Base-by-base conservation (phyloP, 2,329 filamentous ascomycete species). In the Teratosphaeria nubilosa region DNA sequence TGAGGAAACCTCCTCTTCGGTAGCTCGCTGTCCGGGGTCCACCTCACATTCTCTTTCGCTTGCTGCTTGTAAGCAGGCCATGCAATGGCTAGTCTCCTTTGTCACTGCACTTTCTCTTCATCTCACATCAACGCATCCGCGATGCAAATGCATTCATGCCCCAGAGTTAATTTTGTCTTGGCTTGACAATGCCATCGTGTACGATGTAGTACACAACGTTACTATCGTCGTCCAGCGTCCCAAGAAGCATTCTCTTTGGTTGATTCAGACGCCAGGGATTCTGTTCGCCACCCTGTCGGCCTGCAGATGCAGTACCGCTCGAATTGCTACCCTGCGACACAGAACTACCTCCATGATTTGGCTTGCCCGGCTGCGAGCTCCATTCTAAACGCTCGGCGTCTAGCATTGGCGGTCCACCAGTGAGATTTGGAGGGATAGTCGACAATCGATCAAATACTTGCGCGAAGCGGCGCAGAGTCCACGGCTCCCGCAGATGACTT, bases 141-240 rank as follows among this genome's bases (percentile, higher is more conserved):
- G 22, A 48, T 16, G n/a, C 41, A 48, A 48, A 20, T 20, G 16
- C 16, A 20, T 16, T 20, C 20, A 11, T 48, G 41, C 20, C 41
- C 20, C 24, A 11, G 9, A 20, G 13, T 80, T 75, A 92, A 70
- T 94, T 94, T 72, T 92, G 89, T 58, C 89, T 80, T 25, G 89
- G 89, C 76, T 92, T 94, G 56, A 92, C 87, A 63, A 91, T 84
- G n/a, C 88, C 89, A 71, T 92, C 88, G 67, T 92, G 88, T 71
- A 92, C 83, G 62, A 91, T 80, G 69, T 94, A 94, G 74, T 92
- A 94, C 48, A 90, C 86, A 20, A 94, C 80, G 0, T 89, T 92
- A 63, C 88, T 91, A 73, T 94, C 89, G 66, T 87, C 84, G 69
- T 90, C 86, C 53, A 90, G 76, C 2, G 86, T 87, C 16, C 86